Evolutionary conservation across 768 basidiomycete species (phyloP).

Genomic region (Tylopilus rubrobrunneus): DNA sequence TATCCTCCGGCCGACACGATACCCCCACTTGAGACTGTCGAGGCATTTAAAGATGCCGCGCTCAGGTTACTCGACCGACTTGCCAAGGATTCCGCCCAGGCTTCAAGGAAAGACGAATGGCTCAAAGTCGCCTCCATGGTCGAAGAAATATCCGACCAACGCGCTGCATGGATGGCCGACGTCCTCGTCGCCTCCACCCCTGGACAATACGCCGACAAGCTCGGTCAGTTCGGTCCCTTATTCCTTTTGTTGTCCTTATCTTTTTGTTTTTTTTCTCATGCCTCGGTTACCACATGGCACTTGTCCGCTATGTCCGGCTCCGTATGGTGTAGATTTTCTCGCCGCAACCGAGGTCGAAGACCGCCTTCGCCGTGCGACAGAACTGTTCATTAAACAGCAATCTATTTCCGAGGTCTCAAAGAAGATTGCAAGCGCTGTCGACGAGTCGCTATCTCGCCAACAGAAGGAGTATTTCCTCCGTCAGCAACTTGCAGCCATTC

Average conservation of each 20-base stretch:
- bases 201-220: conserved; percentile 65
- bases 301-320: not conserved
- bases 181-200: conserved; percentile 57
- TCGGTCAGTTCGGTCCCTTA: conserved; percentile 44
- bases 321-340: conserved; percentile 47
- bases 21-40: conserved; percentile 52
- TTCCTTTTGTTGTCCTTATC: not conserved
- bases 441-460: conserved; percentile 81
- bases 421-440: conserved; percentile 76
- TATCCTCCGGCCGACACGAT: conserved; percentile 40
- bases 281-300: not conserved
- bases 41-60: conserved; percentile 68
- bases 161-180: conserved; percentile 74
- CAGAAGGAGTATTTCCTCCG: conserved; percentile 86
- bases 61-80: conserved; percentile 65
- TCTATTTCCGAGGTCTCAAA: conserved; percentile 79
- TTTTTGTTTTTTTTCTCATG: not conserved
- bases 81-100: conserved; percentile 37
- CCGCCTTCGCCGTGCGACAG: conserved; percentile 63
- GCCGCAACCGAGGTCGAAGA: conserved; percentile 55
- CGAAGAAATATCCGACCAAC: conserved; percentile 62
- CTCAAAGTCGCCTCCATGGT: conserved; percentile 66
- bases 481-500: conserved; percentile 78
- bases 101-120: conserved; percentile 61
- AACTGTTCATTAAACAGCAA: conserved; percentile 68